Base-by-base conservation (phyloP, 352 stramenopile species). In the Phytophthora vignae region DNA sequence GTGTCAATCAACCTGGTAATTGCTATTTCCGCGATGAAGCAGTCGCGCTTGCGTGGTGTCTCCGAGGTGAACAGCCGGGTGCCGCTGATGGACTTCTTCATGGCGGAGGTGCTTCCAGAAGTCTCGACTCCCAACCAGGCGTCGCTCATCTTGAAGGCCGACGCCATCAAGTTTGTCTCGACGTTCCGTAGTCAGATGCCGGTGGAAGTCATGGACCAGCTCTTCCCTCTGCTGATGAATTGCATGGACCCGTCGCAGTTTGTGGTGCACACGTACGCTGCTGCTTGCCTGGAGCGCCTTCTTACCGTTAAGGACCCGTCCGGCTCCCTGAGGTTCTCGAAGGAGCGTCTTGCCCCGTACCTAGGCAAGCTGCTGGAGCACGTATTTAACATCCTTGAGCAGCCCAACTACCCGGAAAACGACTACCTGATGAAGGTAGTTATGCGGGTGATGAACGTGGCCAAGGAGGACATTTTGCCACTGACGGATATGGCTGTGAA, bases 361-460 rank as follows among this genome's bases (percentile, higher is more conserved):
- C 72, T 99, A 10, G 87, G 94, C 40, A 87, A 87, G 54, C 74
- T 99, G 10, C 97, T 99, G 57, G 94, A 90, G 54, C 96, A 96
- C 48, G 83, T 99, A 22, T 99, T 99, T 73, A 84, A 79, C 36
- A 99, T 99, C 69, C 77, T 99, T 22, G 97, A 99, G 48, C 91
- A 98, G 60, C 78, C 82, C 1, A 91, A 98, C 52, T 93, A 97
- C 69, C 91, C 96, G 27, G 98, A 99, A 69, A 99, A 99, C 83
- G 97, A 99, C 66, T 99, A 99, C 73, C 83, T 99, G 2, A 99
- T 99, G 97, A 99, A 99, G 77, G 96, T 98, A 38, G 86, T 99
- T 31, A 99, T 99, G 97, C 89, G 97, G 52, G 75, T 98, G 15
- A 85, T 99, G 60, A 95, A 92, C 77, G 90, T 98, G 5, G 94